Evolutionary conservation across 2,329 filamentous ascomycete genomes (phyloP), one percentile per base, ranked within the genome.

Genomic region (Chaetomiaceae sp.): DNA sequence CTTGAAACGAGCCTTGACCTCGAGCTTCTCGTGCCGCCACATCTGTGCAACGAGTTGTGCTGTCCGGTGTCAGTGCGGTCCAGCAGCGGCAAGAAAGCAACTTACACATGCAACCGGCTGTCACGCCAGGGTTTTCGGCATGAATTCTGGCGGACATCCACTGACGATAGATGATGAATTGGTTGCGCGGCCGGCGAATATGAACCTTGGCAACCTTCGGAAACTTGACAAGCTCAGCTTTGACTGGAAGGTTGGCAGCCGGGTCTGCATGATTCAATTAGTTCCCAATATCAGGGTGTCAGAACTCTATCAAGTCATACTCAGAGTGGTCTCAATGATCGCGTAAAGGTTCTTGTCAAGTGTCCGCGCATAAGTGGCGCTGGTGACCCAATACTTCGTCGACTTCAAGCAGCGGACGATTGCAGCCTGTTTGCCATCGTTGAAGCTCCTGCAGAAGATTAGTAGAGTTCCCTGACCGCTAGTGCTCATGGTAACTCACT

Each of bases 81-180:
- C n/a, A 20, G 11, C 5, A 9, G 22, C 3, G 4, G 5, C 3
- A 7, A 10, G 24, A 4, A 11, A 26, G 10, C 2, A 19, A 43
- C 47, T 44, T 44, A 54, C 51, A 54, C 30, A 54, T 48, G 17
- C 19, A 34, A 12, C 22, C 46, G 35, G 51, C 51, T 32, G 49
- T 51, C 34, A 51, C 15, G 20, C 47, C 37, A 8, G 51, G 49
- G 46, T 45, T 48, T 26, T 27, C 26, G 14, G 43, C 39, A 29
- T 49, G 51, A 10, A 54, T 45, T n/a, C 22, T 45, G 29, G 37
- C 26, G 2, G 47, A 48, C 50, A 50, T 50, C 48, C 45, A 48
- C 45, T 53, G 50, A 26, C 50, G 50, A 24, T 50, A 52, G 33
- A 53, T 40, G 29, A 53, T 53, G 45, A 53, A 53, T 20, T 45